phyloP scores from a whole-genome alignment of 106 monocot species.

The Phalaenopsis aphrodite region DNA sequence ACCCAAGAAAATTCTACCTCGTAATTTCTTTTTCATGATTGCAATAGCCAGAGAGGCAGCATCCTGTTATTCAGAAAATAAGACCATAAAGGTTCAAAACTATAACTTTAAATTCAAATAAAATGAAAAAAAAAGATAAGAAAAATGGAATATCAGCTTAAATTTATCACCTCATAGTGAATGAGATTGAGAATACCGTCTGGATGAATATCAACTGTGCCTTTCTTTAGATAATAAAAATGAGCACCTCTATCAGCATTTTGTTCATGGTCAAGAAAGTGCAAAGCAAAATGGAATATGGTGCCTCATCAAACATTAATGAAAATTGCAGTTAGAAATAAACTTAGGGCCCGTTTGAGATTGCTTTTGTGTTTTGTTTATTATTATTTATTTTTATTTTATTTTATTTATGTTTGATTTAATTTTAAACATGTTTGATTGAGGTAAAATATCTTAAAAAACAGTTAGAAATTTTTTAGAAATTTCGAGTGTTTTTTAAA shows the following conservation, averaged over 20 bases:
- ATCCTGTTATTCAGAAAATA: slow-evolving; percentile 38
- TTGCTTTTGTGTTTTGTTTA: too few species aligned
- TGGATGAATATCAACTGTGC: slow-evolving; percentile 56
- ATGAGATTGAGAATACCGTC: slow-evolving; percentile 90
- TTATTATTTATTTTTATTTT: too few species aligned
- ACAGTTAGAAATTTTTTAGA: too few species aligned
- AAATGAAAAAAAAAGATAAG: not conserved
- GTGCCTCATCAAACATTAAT: not conserved
- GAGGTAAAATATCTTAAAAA: too few species aligned
- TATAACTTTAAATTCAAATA: not conserved
- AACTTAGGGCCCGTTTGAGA: not conserved
- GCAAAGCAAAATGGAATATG: not conserved
- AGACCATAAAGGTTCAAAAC: not conserved
- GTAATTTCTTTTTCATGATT: slow-evolving; percentile 66
- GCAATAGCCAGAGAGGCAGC: slow-evolving; percentile 75
- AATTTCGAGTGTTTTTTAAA: too few species aligned
- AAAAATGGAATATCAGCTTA: not conserved
- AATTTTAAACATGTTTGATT: too few species aligned
- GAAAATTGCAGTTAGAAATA: not conserved
- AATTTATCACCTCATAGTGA: slow-evolving; percentile 75
- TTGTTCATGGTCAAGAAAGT: slow-evolving; percentile 43
- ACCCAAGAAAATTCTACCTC: slow-evolving; percentile 55
- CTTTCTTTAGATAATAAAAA: slow-evolving; percentile 71
- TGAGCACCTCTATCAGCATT: slow-evolving; percentile 76
- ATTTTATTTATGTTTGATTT: too few species aligned